Conservation (phyloP, 441 rosid species). For the Pelargonium citronellum region DNA sequence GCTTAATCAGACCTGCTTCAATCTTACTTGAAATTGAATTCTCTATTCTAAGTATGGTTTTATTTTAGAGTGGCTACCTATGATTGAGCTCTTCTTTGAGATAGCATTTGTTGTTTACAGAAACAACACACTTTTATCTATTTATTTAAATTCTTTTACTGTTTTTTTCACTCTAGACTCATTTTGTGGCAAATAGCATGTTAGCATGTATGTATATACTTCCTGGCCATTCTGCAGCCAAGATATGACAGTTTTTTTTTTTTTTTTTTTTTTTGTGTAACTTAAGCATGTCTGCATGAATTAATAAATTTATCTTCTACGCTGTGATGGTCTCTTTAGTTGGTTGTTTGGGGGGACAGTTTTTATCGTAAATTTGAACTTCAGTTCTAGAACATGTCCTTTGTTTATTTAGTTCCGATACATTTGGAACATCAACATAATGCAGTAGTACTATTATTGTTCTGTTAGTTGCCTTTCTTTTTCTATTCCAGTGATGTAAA, state of each 20-base stretch:
- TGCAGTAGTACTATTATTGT: background rate
- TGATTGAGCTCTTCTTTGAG: background rate
- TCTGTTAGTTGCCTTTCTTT: slow-evolving; percentile 1
- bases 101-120: background rate
- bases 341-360: background rate
- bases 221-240: background rate
- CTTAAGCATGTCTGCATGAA: no score
- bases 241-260: background rate
- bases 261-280: no score
- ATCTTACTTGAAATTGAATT: background rate
- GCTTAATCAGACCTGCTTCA: background rate
- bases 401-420: background rate
- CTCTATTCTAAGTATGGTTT: background rate
- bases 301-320: no score
- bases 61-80: background rate
- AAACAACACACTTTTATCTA: background rate
- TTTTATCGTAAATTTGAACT: slow-evolving; percentile 3
- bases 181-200: background rate
- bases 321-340: background rate
- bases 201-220: no score
- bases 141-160: background rate
- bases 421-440: background rate
- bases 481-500: background rate
- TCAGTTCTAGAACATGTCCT: background rate
- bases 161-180: background rate